Percentiles rank a stretch among this genome's conserved stretches.
Conservation (phyloP, 2,329 filamentous ascomycete species). For the Parastagonospora avenae region DNA sequence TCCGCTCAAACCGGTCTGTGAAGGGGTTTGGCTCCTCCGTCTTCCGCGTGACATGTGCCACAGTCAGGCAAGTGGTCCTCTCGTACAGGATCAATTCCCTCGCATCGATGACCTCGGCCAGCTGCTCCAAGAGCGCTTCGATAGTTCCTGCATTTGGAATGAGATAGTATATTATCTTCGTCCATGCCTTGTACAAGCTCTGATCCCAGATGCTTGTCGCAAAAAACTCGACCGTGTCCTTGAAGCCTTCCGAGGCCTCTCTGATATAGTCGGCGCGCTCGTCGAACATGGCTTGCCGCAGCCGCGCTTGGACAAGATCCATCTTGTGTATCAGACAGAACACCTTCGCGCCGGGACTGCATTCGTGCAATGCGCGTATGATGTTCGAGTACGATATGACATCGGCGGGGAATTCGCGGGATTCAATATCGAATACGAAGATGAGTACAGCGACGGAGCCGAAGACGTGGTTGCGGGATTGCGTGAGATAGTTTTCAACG, state of each 20-base stretch:
- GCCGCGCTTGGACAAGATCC: constrained; percentile 84
- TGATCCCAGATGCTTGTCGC: constrained; percentile 99
- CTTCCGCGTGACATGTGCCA: constrained; percentile 85
- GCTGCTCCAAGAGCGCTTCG: constrained; percentile 79
- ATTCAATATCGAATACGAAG: constrained; percentile 99
- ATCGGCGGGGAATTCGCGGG: constrained; percentile 90
- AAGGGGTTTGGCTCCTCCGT: constrained; percentile 82
- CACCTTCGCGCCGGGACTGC: constrained; percentile 78
- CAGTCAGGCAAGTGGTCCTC: constrained; percentile 91
- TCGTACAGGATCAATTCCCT: constrained; percentile 96
- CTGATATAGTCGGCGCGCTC: constrained; percentile 79
- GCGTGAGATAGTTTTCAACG: constrained; percentile 96
- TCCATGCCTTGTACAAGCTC: constrained; percentile 97
- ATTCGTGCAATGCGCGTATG: constrained; percentile 85
- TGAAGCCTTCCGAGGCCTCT: constrained; percentile 73
- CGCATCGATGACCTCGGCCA: constrained; percentile 86
- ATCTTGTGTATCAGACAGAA: constrained; percentile 99
- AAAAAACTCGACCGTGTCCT: constrained; percentile 75
- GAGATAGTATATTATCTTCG: constrained; percentile 94
- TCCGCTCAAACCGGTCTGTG: constrained; percentile 89
- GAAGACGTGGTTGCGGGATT: constrained; percentile 95
- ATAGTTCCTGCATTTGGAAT: constrained; percentile 93
- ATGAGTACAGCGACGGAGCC: constrained; percentile 95
- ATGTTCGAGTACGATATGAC: constrained; percentile 91
- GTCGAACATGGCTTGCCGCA: constrained; percentile 81